Evolutionary conservation across 768 basidiomycete species (phyloP).

Genomic region (Amanita pseudoporphyria): DNA sequence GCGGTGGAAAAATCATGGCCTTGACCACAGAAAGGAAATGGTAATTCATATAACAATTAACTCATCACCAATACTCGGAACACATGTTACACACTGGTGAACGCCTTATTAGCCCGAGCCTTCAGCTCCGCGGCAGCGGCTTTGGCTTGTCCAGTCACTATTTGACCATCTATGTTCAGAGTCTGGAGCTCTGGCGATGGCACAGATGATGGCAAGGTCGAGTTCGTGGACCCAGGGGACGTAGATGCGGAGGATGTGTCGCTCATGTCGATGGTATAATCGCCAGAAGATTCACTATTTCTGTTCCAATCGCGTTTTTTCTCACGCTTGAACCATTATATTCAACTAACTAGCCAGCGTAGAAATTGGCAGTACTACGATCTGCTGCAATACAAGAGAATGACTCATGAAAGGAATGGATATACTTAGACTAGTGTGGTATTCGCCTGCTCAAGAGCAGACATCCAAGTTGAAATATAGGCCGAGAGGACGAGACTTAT

Average conservation of each 20-base stretch:
- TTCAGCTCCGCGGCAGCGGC: slow-evolving; percentile 66
- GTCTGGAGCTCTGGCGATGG: slow-evolving; percentile 51
- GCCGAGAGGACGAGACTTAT: slow-evolving; percentile 34
- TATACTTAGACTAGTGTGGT: neutral
- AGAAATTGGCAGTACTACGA: neutral
- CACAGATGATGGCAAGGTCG: slow-evolving; percentile 41
- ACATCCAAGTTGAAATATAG: slow-evolving; percentile 58
- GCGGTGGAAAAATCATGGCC: slow-evolving; percentile 73
- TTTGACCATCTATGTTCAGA: slow-evolving; percentile 34
- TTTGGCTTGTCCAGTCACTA: slow-evolving; percentile 59
- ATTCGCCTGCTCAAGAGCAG: slow-evolving; percentile 17
- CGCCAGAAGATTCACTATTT: neutral
- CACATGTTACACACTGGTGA: slow-evolving; percentile 41
- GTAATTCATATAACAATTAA: neutral
- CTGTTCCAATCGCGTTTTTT: neutral
- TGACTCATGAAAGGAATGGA: neutral
- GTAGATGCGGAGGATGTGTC: slow-evolving; percentile 12
- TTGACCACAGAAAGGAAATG: slow-evolving; percentile 10
- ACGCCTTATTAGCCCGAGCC: slow-evolving; percentile 82
- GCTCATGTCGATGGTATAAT: slow-evolving; percentile 1
- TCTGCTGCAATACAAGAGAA: neutral
- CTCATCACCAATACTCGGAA: neutral
- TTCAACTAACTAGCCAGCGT: neutral
- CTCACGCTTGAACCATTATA: neutral
- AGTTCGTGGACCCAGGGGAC: slow-evolving; percentile 10